A percentile compares a stretch with the other conserved stretches of the same genome.
These are phyloP conservation scores for Yamadazyma pseudoaaseri DNA, from an alignment of 1,139 yeast genomes.

Conservation along the genomic window DNA sequence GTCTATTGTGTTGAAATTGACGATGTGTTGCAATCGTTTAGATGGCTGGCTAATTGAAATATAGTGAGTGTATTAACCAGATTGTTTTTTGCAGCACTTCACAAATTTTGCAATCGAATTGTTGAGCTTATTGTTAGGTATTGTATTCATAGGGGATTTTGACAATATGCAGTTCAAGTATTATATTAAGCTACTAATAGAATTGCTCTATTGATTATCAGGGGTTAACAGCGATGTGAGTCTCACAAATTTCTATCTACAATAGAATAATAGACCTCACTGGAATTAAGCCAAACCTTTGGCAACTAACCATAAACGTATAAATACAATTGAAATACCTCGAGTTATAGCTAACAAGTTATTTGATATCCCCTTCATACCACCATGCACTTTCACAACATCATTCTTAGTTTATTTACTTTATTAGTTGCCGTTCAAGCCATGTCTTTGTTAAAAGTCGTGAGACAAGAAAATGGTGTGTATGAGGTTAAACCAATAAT, in stretches of 20 bases:
- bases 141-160: too few species aligned
- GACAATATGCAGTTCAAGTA: too few species aligned
- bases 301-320: too few species aligned
- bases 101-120: neutral
- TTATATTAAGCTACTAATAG: too few species aligned
- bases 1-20: neutral
- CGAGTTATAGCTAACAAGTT: too few species aligned
- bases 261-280: too few species aligned
- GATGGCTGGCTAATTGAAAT: neutral
- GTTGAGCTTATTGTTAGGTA: neutral
- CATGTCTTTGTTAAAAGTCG: neutral
- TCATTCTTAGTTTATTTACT: too few species aligned
- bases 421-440: constrained; percentile 1
- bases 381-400: too few species aligned
- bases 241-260: neutral
- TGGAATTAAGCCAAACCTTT: too few species aligned
- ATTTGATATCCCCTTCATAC: too few species aligned
- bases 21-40: neutral
- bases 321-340: too few species aligned
- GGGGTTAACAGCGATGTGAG: neutral
- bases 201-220: neutral
- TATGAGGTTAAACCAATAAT: neutral
- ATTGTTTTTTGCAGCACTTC: neutral
- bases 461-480: neutral
- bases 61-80: too few species aligned